Evolutionary conservation across 495 filamentous ascomycete species (phyloP).

Genomic region (Hyaloscypha finlandica): DNA sequence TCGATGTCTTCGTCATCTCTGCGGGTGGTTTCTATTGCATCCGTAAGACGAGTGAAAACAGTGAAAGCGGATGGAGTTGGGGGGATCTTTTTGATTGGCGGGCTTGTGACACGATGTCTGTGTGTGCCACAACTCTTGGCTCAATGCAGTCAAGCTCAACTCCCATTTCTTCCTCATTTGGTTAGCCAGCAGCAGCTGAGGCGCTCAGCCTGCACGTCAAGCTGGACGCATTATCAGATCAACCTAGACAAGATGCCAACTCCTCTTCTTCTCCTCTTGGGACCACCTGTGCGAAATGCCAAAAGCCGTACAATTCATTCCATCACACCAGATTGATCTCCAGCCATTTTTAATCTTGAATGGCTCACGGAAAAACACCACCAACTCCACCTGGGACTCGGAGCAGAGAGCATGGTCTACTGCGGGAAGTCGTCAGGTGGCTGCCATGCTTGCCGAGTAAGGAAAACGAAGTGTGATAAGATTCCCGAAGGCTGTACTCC

Average conservation of each 20-base stretch:
- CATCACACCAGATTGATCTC: not conserved
- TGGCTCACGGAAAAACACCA: not conserved
- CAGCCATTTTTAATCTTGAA: not conserved
- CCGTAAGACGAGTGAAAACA: too few species aligned
- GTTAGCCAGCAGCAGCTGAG: not conserved
- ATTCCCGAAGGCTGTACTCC: constrained; percentile 64
- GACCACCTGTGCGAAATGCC: not conserved
- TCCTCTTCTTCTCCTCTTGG: not conserved
- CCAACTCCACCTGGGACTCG: not conserved
- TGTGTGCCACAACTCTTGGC: not conserved
- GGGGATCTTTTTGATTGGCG: too few species aligned
- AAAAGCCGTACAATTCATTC: not conserved
- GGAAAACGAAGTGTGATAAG: constrained; percentile 66
- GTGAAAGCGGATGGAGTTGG: too few species aligned
- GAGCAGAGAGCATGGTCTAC: constrained; percentile 57
- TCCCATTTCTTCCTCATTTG: constrained; percentile 15
- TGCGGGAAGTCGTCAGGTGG: constrained; percentile 70
- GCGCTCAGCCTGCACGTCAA: not conserved
- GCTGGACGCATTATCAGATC: not conserved
- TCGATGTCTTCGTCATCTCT: too few species aligned
- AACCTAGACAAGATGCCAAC: not conserved
- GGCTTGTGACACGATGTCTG: too few species aligned
- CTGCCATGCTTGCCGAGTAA: constrained; percentile 64
- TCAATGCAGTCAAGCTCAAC: constrained; percentile 7
- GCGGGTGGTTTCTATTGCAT: too few species aligned